Conservation (phyloP, 2,329 filamentous ascomycete species). For the Falciphora oryzae region DNA sequence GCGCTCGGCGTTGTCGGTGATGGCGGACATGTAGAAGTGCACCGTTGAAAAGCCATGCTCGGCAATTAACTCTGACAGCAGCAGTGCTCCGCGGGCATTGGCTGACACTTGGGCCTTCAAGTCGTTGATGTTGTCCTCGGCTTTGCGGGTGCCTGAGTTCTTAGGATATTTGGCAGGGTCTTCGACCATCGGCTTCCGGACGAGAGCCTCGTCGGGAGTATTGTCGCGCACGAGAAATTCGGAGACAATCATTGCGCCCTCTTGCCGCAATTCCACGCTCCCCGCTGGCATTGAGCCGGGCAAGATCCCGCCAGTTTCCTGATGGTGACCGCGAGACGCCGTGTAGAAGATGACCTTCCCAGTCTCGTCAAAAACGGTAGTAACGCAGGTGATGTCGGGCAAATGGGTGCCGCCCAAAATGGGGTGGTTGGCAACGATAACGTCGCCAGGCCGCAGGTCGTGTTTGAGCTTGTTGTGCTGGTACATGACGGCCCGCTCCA, state of each 20-base stretch:
- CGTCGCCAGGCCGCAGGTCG: conserved; percentile 71
- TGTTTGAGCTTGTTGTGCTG: conserved; percentile 66
- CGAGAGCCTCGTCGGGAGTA: conserved; percentile 69
- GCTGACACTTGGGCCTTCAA: conserved; percentile 82
- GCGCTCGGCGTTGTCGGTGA: conserved; percentile 73
- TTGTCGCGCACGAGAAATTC: conserved; percentile 72
- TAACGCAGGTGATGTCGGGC: conserved; percentile 76
- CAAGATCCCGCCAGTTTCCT: conserved; percentile 77
- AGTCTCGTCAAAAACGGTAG: conserved; percentile 62
- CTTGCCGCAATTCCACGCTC: conserved; percentile 58
- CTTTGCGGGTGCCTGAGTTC: conserved; percentile 71
- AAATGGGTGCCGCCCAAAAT: conserved; percentile 80
- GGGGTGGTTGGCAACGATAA: conserved; percentile 78
- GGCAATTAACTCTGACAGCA: conserved; percentile 68
- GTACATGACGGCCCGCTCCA: conserved; percentile 81
- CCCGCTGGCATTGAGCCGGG: conserved; percentile 80
- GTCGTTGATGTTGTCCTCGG: conserved; percentile 80
- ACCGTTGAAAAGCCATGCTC: conserved; percentile 76
- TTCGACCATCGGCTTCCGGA: neutral
- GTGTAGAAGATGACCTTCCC: conserved; percentile 75
- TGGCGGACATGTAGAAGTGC: conserved; percentile 77
- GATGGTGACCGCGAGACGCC: conserved; percentile 74
- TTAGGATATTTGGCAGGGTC: conserved; percentile 71
- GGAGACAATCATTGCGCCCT: conserved; percentile 58
- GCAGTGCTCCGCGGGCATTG: conserved; percentile 77